phyloP scores from a whole-genome alignment of 2,329 filamentous ascomycete genomes.

The Penicillium palitans region DNA sequence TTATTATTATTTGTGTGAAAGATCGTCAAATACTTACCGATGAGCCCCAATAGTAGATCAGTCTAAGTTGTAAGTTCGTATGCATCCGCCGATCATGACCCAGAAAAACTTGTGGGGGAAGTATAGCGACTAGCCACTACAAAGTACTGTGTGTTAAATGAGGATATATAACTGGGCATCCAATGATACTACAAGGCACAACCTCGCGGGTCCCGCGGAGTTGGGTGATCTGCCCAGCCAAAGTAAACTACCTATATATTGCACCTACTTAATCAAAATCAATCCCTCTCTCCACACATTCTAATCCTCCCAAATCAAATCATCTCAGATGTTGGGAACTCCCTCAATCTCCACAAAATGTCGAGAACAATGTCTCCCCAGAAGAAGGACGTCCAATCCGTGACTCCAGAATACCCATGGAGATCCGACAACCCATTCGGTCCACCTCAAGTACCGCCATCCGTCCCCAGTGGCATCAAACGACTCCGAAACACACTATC shows the following conservation, averaged over 20 bases:
- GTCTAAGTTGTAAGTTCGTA: neutral
- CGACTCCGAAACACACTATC: conserved; percentile 39
- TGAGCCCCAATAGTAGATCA: neutral
- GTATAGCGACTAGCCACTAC: neutral
- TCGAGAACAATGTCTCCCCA: neutral
- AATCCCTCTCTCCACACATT: neutral
- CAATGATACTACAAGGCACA: conserved; percentile 8
- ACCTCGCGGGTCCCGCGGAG: conserved; percentile 18
- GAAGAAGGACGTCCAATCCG: neutral
- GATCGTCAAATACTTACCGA: neutral
- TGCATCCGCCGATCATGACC: neutral
- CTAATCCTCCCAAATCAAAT: neutral
- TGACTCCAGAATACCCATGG: conserved; percentile 32
- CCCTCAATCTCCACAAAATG: neutral
- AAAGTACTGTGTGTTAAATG: neutral
- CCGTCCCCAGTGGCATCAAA: conserved; percentile 34
- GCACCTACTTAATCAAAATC: conserved; percentile 7
- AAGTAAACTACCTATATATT: neutral
- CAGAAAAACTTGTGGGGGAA: neutral
- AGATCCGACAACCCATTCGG: conserved; percentile 36
- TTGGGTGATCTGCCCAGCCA: neutral
- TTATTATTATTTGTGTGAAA: neutral
- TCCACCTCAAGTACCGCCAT: conserved; percentile 29
- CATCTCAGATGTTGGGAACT: neutral
- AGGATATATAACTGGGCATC: neutral